phyloP scores from a whole-genome alignment of 305 asterid genomes.

The Rubia occidens region DNA sequence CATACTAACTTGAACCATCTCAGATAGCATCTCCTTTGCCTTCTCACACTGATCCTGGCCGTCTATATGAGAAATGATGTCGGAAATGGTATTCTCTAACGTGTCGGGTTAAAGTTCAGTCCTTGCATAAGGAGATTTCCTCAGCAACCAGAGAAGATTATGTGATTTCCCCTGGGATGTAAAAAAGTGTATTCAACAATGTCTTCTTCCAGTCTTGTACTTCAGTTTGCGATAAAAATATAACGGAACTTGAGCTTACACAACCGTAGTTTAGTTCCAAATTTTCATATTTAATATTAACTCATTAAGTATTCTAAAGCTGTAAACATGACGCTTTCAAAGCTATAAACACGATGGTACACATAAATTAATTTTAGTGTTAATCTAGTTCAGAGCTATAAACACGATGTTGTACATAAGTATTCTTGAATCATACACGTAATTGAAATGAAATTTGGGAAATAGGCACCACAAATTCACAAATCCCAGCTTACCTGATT shows the following conservation, averaged over 20 bases:
- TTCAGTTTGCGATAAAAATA: too few relatives aligned
- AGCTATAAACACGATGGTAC: too few relatives aligned
- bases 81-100: slow-evolving; percentile 61
- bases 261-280: too few relatives aligned
- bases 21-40: slow-evolving; percentile 82
- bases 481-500: slow-evolving; percentile 44
- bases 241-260: too few relatives aligned
- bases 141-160: slow-evolving; percentile 48
- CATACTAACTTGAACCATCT: slow-evolving; percentile 97
- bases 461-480: neutral
- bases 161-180: neutral
- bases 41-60: slow-evolving; percentile 71
- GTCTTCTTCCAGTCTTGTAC: too few relatives aligned
- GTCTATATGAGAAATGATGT: slow-evolving; percentile 64
- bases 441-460: neutral
- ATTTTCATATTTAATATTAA: too few relatives aligned
- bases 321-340: too few relatives aligned
- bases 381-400: too few relatives aligned
- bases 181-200: too few relatives aligned
- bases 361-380: too few relatives aligned
- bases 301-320: too few relatives aligned
- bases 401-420: too few relatives aligned
- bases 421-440: neutral
- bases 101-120: slow-evolving; percentile 70
- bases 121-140: slow-evolving; percentile 74